phyloP scores from a whole-genome alignment of 345 rosid species.

The Garcia nutans region DNA sequence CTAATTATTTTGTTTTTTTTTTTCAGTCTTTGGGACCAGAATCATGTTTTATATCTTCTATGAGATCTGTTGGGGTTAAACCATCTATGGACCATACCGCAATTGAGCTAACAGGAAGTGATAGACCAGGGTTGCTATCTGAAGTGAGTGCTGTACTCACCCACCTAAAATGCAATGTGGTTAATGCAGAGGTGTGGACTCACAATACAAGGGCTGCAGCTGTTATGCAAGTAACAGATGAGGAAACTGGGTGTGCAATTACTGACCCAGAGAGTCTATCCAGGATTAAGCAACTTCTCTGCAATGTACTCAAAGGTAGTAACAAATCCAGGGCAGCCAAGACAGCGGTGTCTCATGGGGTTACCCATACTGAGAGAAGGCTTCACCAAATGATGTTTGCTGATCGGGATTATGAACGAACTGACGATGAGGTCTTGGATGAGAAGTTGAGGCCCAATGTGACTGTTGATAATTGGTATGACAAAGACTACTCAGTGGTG shows the following conservation, averaged over 20 bases:
- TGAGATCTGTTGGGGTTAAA: slow-evolving; percentile 70
- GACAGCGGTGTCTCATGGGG: slow-evolving; percentile 61
- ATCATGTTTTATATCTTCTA: slow-evolving; percentile 62
- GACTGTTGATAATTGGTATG: slow-evolving; percentile 71
- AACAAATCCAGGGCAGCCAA: slow-evolving; percentile 63
- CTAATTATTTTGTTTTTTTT: slow-evolving; percentile 19
- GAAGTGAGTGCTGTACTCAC: slow-evolving; percentile 84
- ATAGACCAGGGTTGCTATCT: slow-evolving; percentile 88
- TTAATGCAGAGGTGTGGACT: slow-evolving; percentile 91
- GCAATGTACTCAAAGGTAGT: slow-evolving; percentile 79
- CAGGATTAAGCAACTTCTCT: slow-evolving; percentile 60
- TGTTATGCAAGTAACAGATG: slow-evolving; percentile 81
- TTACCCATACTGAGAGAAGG: slow-evolving; percentile 75
- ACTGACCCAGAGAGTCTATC: slow-evolving; percentile 62
- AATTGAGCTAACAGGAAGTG: slow-evolving; percentile 84
- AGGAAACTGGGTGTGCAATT: slow-evolving; percentile 61
- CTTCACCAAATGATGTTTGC: slow-evolving; percentile 99
- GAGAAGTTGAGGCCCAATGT: slow-evolving; percentile 70
- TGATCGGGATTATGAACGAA: slow-evolving; percentile 81
- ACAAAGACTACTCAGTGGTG: slow-evolving; percentile 80
- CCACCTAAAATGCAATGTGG: slow-evolving; percentile 77
- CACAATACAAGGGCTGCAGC: slow-evolving; percentile 91
- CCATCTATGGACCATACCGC: slow-evolving; percentile 66
- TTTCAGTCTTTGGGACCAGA: slow-evolving; percentile 79
- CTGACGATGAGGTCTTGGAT: slow-evolving; percentile 43